Evolutionary conservation across 192 early-diverging fungal genomes (phyloP).

Genomic region (Entrophospora sp.): DNA sequence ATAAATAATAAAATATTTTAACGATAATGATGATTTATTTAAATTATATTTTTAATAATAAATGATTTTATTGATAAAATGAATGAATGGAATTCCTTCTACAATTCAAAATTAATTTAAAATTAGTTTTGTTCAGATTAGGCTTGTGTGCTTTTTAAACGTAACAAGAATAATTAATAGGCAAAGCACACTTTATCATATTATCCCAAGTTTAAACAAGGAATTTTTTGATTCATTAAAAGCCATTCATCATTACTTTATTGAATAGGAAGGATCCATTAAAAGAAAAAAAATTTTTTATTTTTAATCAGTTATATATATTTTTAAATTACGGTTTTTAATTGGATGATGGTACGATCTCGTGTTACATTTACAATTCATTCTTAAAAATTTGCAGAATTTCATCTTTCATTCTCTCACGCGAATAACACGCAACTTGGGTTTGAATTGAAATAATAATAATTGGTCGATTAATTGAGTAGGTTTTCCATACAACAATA

Average conservation of each 20-base stretch:
- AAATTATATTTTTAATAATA: background rate
- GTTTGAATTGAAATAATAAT: too few relatives aligned
- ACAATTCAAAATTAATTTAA: background rate
- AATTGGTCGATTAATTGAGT: too few relatives aligned
- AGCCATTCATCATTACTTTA: slow-evolving; percentile 6
- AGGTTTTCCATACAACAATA: too few relatives aligned
- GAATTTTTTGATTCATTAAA: background rate
- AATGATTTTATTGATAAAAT: background rate
- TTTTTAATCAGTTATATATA: too few relatives aligned
- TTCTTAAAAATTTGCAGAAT: too few relatives aligned
- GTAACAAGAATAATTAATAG: slow-evolving; percentile 8
- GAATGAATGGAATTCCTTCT: background rate
- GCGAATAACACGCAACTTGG: too few relatives aligned
- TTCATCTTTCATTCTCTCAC: too few relatives aligned
- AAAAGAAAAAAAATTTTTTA: background rate
- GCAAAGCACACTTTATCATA: slow-evolving; percentile 7
- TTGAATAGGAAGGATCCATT: slow-evolving; percentile 1
- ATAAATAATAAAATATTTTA: background rate
- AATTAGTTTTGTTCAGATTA: slow-evolving; percentile 11
- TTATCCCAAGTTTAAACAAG: slow-evolving; percentile 14
- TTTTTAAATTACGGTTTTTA: too few relatives aligned
- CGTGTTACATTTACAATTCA: too few relatives aligned
- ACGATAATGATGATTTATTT: background rate
- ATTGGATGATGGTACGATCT: too few relatives aligned
- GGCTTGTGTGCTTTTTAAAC: background rate